Conservation (phyloP, 768 basidiomycete genomes). For the Butyriboletus loyo region DNA sequence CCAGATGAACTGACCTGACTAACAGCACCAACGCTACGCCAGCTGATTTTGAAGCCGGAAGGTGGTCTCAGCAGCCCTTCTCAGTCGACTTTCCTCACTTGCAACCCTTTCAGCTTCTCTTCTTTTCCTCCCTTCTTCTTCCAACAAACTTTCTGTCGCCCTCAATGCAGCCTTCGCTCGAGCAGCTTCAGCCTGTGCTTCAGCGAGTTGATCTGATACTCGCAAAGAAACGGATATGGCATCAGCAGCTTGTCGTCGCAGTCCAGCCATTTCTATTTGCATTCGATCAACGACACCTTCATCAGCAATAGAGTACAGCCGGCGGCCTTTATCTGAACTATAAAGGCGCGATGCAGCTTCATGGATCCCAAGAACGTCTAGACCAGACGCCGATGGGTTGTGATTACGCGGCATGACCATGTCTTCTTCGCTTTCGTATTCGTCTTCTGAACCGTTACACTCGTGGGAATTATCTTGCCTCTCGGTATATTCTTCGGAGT, state of each 20-base stretch:
- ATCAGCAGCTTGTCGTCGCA: slow-evolving; percentile 67
- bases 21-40: not conserved
- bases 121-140: slow-evolving; percentile 57
- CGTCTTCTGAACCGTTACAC: slow-evolving; percentile 47
- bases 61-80: slow-evolving; percentile 48
- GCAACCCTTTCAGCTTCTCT: slow-evolving; percentile 55
- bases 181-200: slow-evolving; percentile 59
- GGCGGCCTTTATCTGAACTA: slow-evolving; percentile 31
- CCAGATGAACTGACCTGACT: not conserved
- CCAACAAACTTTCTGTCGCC: slow-evolving; percentile 53
- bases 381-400: slow-evolving; percentile 37
- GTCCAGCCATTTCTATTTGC: slow-evolving; percentile 59
- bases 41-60: slow-evolving; percentile 32
- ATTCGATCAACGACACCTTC: slow-evolving; percentile 55
- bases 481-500: slow-evolving; percentile 40
- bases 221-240: slow-evolving; percentile 61
- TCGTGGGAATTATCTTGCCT: slow-evolving; percentile 37
- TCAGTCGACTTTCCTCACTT: slow-evolving; percentile 45
- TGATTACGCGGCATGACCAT: slow-evolving; percentile 45
- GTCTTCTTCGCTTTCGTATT: slow-evolving; percentile 69
- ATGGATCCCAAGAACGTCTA: slow-evolving; percentile 35
- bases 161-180: slow-evolving; percentile 53
- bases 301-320: slow-evolving; percentile 31
- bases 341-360: slow-evolving; percentile 42
- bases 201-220: slow-evolving; percentile 67